Percentiles rank a stretch among this genome's conserved stretches.
Conservation (phyloP, 208 protist species). For the Acanthamoeba sp. region DNA sequence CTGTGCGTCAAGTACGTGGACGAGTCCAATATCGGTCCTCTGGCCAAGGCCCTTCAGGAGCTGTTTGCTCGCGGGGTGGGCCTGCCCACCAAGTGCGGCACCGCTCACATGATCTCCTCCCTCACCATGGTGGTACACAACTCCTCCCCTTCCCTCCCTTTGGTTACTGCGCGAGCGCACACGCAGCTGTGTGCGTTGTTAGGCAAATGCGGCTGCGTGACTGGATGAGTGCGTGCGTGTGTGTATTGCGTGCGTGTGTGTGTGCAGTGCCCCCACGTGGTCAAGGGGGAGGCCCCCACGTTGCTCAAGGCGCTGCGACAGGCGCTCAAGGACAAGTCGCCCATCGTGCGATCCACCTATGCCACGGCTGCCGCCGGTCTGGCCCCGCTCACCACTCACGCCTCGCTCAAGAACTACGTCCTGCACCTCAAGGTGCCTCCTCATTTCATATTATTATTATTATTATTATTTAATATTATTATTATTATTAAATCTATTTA, state of each 20-base stretch:
- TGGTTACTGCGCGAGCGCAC: too few relatives aligned
- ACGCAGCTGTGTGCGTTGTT: not conserved
- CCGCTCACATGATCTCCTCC: slow-evolving; percentile 75
- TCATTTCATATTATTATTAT: not conserved
- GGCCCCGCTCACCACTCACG: slow-evolving; percentile 64
- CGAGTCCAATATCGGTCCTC: slow-evolving; percentile 64
- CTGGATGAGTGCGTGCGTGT: too few relatives aligned
- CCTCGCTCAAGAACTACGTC: slow-evolving; percentile 58
- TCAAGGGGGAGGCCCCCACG: slow-evolving; percentile 44
- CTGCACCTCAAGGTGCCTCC: slow-evolving; percentile 43
- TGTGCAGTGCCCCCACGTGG: slow-evolving; percentile 30
- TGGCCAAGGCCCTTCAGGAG: slow-evolving; percentile 74
- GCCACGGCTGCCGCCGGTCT: slow-evolving; percentile 66
- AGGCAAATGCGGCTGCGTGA: not conserved
- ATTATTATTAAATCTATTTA: too few relatives aligned
- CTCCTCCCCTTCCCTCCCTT: not conserved
- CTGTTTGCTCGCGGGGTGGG: slow-evolving; percentile 82
- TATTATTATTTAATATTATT: too few relatives aligned
- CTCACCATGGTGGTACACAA: slow-evolving; percentile 57
- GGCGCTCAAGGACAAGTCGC: slow-evolving; percentile 75
- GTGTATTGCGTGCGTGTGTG: not conserved
- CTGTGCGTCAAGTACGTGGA: slow-evolving; percentile 78
- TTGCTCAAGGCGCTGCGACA: slow-evolving; percentile 69
- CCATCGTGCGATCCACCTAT: slow-evolving; percentile 70
- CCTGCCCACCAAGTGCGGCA: slow-evolving; percentile 80